These are phyloP conservation scores for Ceratocystis eucalypticola DNA, from an alignment of 2,329 filamentous ascomycete species.

Conservation along the genomic window DNA sequence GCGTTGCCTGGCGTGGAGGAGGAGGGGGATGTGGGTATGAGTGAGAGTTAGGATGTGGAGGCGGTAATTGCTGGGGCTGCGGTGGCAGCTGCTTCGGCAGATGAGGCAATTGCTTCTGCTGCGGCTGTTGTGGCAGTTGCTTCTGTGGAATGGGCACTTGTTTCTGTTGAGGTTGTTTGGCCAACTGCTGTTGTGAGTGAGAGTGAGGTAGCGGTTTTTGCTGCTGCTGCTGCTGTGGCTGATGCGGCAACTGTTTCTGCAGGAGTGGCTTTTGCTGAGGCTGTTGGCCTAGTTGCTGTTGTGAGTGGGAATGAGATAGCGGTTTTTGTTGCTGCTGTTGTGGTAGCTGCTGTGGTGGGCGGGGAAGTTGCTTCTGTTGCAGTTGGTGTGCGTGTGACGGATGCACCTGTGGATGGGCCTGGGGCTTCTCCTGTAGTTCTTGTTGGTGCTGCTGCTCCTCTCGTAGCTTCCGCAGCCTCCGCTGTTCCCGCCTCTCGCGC, in stretches of 20 bases:
- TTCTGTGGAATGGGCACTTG: background rate
- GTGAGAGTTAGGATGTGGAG: background rate
- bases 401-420: background rate
- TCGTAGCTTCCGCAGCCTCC: slow-evolving; percentile 1
- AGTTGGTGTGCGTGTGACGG: background rate
- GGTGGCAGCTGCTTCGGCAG: background rate
- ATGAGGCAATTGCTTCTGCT: background rate
- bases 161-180: background rate
- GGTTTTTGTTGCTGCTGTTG: slow-evolving; percentile 5
- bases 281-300: slow-evolving; percentile 4
- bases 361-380: slow-evolving; percentile 3
- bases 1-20: background rate
- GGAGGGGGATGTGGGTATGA: background rate
- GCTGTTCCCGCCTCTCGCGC: slow-evolving; percentile 4
- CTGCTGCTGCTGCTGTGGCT: slow-evolving; percentile 10
- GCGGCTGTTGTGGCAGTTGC: background rate
- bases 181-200: background rate
- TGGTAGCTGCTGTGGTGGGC: slow-evolving; percentile 4
- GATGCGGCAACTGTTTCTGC: background rate
- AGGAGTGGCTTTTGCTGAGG: slow-evolving; percentile 1
- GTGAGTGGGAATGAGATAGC: background rate
- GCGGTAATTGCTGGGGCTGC: background rate
- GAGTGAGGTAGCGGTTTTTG: background rate
- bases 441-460: slow-evolving; percentile 5
- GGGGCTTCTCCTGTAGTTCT: background rate